Conservation (phyloP, 306 rosid genomes). For the Sechiopsis laciniata region DNA sequence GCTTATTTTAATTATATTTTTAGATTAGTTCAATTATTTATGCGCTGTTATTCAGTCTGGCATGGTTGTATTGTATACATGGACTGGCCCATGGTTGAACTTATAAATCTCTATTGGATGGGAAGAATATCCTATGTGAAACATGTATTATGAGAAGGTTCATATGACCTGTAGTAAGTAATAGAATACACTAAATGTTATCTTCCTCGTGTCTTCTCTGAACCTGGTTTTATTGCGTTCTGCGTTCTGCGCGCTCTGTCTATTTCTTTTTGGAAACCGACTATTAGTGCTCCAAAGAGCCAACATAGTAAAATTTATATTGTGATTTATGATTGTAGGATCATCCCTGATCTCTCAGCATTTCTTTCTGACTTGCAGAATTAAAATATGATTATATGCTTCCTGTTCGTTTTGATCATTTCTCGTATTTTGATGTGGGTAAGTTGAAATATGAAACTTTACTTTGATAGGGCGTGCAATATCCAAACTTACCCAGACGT, state of each 20-base stretch:
- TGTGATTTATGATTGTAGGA: background rate
- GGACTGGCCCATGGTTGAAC: background rate
- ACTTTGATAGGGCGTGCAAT: conserved; percentile 66
- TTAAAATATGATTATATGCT: background rate
- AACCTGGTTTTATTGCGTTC: background rate
- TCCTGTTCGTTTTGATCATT: background rate
- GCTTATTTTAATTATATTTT: background rate
- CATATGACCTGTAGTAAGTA: background rate
- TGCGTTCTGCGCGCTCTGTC: background rate
- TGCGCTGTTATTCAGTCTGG: background rate
- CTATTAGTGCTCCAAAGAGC: background rate
- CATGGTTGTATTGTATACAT: conserved; percentile 9
- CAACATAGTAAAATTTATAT: background rate
- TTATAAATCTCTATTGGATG: background rate
- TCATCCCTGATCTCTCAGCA: background rate
- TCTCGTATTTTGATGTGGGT: background rate
- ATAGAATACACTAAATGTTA: background rate
- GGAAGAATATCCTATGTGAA: background rate
- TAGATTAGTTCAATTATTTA: background rate
- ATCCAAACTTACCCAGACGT: conserved; percentile 74
- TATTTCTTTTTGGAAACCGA: background rate
- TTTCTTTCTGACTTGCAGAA: conserved; percentile 3
- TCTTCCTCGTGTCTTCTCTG: background rate
- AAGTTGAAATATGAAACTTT: conserved; percentile 28
- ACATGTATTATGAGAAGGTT: background rate